Evolutionary conservation across 2,329 filamentous ascomycete species (phyloP).

Genomic region (Xylaria sp.): DNA sequence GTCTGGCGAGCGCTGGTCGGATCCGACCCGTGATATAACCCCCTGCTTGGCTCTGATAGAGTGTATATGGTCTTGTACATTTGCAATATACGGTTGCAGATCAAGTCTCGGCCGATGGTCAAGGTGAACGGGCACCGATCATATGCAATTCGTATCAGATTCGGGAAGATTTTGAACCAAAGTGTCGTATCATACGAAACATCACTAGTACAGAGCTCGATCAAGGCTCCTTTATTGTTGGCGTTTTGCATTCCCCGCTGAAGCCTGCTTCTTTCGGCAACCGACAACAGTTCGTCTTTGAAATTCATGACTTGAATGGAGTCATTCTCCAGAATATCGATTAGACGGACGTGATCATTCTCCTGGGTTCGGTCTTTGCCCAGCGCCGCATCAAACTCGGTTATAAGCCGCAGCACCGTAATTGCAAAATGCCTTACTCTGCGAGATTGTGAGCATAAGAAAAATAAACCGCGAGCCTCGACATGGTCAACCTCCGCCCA

Average conservation of each 20-base stretch:
- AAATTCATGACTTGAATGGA: slow-evolving; percentile 90
- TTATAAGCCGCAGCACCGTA: slow-evolving; percentile 89
- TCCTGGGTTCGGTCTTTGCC: slow-evolving; percentile 72
- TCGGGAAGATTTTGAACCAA: slow-evolving; percentile 98
- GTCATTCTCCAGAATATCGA: slow-evolving; percentile 91
- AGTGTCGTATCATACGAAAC: slow-evolving; percentile 93
- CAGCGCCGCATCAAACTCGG: slow-evolving; percentile 90
- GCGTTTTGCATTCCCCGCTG: slow-evolving; percentile 89
- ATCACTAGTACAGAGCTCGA: slow-evolving; percentile 95
- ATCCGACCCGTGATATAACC: slow-evolving; percentile 72
- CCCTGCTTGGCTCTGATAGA: slow-evolving; percentile 78
- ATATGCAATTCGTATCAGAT: slow-evolving; percentile 88
- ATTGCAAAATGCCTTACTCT: slow-evolving; percentile 91
- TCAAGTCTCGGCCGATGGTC: slow-evolving; percentile 87
- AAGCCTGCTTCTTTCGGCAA: slow-evolving; percentile 90
- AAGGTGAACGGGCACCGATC: slow-evolving; percentile 93
- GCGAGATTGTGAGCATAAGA: slow-evolving; percentile 93
- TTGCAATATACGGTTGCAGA: slow-evolving; percentile 90
- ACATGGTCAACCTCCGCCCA: slow-evolving; percentile 96
- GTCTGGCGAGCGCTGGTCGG: slow-evolving; percentile 64
- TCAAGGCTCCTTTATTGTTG: slow-evolving; percentile 84
- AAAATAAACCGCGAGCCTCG: slow-evolving; percentile 96
- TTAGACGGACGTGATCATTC: slow-evolving; percentile 78
- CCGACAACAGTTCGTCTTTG: slow-evolving; percentile 88
- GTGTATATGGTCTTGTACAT: slow-evolving; percentile 88